These are phyloP conservation scores for Chaetoceros tenuissimus DNA, from an alignment of 108 stramenopile species.

Conservation along the genomic window DNA sequence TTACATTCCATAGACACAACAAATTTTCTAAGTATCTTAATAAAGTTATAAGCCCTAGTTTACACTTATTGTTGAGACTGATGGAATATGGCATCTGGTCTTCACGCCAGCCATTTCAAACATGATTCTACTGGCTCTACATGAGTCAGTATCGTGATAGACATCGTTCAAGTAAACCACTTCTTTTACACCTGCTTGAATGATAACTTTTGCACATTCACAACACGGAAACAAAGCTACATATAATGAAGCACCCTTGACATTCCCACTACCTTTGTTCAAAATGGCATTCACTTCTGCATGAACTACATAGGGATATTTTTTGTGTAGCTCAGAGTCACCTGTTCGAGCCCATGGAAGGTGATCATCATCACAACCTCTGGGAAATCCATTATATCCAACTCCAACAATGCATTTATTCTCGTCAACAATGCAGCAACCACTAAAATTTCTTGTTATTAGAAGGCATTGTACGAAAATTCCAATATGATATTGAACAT, in stretches of 20 bases:
- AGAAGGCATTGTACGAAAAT: too few relatives aligned
- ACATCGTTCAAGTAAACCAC: slow-evolving; percentile 92
- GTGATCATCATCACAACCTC: slow-evolving; percentile 84
- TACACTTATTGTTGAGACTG: slow-evolving; percentile 10
- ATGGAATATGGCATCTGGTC: slow-evolving; percentile 40
- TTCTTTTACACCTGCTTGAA: slow-evolving; percentile 91
- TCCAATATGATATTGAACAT: slow-evolving; percentile 1
- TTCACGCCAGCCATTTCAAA: slow-evolving; percentile 83
- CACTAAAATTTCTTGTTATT: not conserved
- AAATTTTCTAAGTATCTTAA: too few relatives aligned
- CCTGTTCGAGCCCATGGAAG: slow-evolving; percentile 83
- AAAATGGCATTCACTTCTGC: slow-evolving; percentile 98
- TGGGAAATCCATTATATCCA: slow-evolving; percentile 98
- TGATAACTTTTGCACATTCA: slow-evolving; percentile 95
- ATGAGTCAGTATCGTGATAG: slow-evolving; percentile 82
- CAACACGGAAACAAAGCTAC: slow-evolving; percentile 97
- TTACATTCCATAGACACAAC: too few relatives aligned
- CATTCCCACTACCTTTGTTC: slow-evolving; percentile 87
- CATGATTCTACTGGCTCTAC: slow-evolving; percentile 86
- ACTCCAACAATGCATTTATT: slow-evolving; percentile 86
- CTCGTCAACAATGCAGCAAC: slow-evolving; percentile 3
- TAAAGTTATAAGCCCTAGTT: not conserved
- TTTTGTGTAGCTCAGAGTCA: slow-evolving; percentile 67
- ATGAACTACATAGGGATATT: slow-evolving; percentile 97
- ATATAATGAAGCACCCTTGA: slow-evolving; percentile 78